Evolutionary conservation across 2,329 filamentous ascomycete species (phyloP), one percentile per base, ranked within the genome.

Genomic region (Pezizomycotina sp.): DNA sequence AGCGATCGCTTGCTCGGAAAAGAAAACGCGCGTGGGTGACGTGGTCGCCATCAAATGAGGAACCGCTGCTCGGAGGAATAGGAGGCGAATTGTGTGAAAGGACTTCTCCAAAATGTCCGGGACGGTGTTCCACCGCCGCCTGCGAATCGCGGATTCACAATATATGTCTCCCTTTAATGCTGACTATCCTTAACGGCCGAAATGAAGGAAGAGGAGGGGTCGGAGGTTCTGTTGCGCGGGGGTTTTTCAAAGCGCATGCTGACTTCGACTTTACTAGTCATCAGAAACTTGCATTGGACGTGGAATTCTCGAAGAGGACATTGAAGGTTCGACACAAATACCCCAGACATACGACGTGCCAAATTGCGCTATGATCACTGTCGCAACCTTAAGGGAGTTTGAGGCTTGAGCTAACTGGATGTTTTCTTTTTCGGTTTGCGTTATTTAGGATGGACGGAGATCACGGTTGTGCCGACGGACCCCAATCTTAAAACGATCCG

Each of bases 251-350:
- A 25, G 37, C 43, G n/a, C n/a, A n/a, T n/a, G n/a, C n/a, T 50
- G 42, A 50, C 41, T 35, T 62, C 63, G 30, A 62, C 30, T 50
- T 45, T 42, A 52, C 95, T 39, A 66, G 81, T 36, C 77, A 83
- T 59, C 86, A 95, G 60, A 79, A 80, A 55, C 75, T 98, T 31
- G 76, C 83, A 51, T 65, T 98, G 42, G 84, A 95, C 51, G 65
- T 98, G 54, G 79, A 92, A 60, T 91, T 98, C 55, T 66, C 69
- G 47, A 70, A 69, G 35, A 76, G 74, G 57, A 69, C 66, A 52
- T 61, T 95, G 52, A 74, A 69, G 43, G 50, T 52, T 45, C n/a
- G n/a, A n/a, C n/a, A n/a, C n/a, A n/a, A n/a, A n/a, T n/a, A n/a
- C n/a, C n/a, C n/a, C n/a, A n/a, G n/a, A n/a, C n/a, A n/a, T n/a